Percentiles rank a stretch among this genome's conserved stretches.
Evolutionary conservation across 805 yeast species (phyloP).

Genomic region (Lipomyces lipofer): DNA sequence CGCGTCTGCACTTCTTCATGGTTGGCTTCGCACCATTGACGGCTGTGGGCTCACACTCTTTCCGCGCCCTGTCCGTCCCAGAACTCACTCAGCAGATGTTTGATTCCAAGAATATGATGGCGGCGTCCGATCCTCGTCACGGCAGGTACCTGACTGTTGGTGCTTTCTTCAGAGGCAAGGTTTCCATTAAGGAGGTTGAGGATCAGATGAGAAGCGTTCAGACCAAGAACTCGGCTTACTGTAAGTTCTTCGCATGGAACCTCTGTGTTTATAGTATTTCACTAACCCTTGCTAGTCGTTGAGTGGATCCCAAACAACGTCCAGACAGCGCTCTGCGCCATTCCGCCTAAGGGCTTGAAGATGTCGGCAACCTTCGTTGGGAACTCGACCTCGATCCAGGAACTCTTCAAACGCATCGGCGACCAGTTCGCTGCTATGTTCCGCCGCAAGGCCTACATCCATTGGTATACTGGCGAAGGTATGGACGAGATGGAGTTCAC

Average conservation of each 20-base stretch:
- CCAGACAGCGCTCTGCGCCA: conserved; percentile 91
- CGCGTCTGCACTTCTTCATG: conserved; percentile 94
- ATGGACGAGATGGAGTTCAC: conserved; percentile 95
- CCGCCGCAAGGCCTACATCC: conserved; percentile 91
- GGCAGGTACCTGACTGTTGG: conserved; percentile 94
- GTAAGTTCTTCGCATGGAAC: conserved; percentile 9
- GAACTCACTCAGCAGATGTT: conserved; percentile 95
- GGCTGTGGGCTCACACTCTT: conserved; percentile 71
- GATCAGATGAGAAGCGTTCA: conserved; percentile 89
- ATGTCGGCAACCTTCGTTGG: conserved; percentile 94
- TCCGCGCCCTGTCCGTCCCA: conserved; percentile 84
- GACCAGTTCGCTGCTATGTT: conserved; percentile 92
- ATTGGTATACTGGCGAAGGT: conserved; percentile 95
- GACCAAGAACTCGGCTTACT: conserved; percentile 74
- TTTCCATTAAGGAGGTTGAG: conserved; percentile 89
- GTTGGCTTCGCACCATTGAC: conserved; percentile 94
- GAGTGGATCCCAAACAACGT: conserved; percentile 98
- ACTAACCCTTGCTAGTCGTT: conserved; percentile 50
- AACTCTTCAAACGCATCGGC: conserved; percentile 85
- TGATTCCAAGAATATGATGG: conserved; percentile 92
- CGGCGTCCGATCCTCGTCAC: conserved; percentile 88
- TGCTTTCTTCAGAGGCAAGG: conserved; percentile 92
- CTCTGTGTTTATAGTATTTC: background rate
- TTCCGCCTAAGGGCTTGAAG: conserved; percentile 82
- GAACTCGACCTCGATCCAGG: conserved; percentile 92